phyloP scores from a whole-genome alignment of 768 basidiomycete species.

The Thelephora aurantiotincta region DNA sequence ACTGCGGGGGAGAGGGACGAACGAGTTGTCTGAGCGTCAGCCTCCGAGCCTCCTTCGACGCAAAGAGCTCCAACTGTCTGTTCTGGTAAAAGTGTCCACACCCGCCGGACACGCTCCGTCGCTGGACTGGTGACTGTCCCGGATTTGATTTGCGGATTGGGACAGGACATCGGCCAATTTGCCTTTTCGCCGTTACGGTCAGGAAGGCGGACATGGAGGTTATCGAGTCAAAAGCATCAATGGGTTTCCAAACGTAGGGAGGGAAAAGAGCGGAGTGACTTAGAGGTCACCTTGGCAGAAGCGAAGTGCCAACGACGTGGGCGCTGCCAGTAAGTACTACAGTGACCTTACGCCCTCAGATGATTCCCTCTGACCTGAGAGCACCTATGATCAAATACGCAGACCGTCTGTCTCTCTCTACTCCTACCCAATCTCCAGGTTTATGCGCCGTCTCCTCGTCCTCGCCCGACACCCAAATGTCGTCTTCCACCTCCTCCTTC shows the following conservation, averaged over 20 bases:
- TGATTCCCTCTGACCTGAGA: conserved; percentile 54
- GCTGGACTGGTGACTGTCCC: too few species aligned
- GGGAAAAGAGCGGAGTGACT: too few species aligned
- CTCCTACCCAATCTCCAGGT: conserved; percentile 61
- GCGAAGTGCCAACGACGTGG: too few species aligned
- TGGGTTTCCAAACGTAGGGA: too few species aligned
- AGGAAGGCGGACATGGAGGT: too few species aligned
- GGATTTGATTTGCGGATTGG: too few species aligned
- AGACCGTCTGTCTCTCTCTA: conserved; percentile 66
- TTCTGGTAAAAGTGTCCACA: conserved; percentile 58
- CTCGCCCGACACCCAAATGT: conserved; percentile 49
- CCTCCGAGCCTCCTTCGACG: conserved; percentile 54
- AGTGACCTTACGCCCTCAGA: conserved; percentile 18
- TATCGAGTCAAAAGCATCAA: too few species aligned
- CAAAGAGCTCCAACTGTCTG: conserved; percentile 68
- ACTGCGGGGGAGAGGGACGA: conserved; percentile 7
- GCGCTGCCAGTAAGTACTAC: neutral
- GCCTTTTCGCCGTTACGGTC: too few species aligned
- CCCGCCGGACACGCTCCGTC: too few species aligned
- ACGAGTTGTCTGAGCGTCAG: conserved; percentile 74
- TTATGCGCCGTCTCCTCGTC: conserved; percentile 34
- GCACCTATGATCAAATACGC: conserved; percentile 72
- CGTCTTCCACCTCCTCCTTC: conserved; percentile 23
- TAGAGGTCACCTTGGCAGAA: too few species aligned
- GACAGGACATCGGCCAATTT: too few species aligned